Percentiles rank a stretch among this genome's conserved stretches.
phyloP scores from a whole-genome alignment of 2,329 filamentous ascomycete genomes.

The Acephala macrosclerotiorum region DNA sequence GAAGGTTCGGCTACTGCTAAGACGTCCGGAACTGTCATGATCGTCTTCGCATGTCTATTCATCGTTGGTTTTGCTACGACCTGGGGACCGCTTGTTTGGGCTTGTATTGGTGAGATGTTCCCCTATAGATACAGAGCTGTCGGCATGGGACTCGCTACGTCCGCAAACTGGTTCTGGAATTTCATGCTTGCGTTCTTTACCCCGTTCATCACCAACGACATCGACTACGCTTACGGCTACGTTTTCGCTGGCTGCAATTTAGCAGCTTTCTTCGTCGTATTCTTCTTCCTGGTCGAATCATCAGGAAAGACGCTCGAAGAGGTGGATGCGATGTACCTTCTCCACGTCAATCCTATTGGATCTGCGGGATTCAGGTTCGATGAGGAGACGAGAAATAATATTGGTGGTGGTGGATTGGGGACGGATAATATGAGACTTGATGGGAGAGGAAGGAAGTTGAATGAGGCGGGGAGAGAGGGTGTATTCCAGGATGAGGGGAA shows the following conservation, averaged over 20 bases:
- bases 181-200: conserved; percentile 81
- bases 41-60: conserved; percentile 77
- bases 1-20: conserved; percentile 52
- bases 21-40: conserved; percentile 71
- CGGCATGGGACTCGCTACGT: conserved; percentile 66
- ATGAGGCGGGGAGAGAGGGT: conserved; percentile 19
- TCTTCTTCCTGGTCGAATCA: conserved; percentile 79
- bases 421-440: conserved; percentile 35
- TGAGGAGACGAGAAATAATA: conserved; percentile 22
- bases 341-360: conserved; percentile 47
- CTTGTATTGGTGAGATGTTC: conserved; percentile 72
- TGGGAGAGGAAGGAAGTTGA: conserved; percentile 26
- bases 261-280: conserved; percentile 69
- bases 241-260: conserved; percentile 79
- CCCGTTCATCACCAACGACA: conserved; percentile 76
- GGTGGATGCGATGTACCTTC: conserved; percentile 38
- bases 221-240: conserved; percentile 73
- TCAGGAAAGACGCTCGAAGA: conserved; percentile 43
- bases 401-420: conserved; percentile 19
- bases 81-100: conserved; percentile 76
- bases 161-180: conserved; percentile 75
- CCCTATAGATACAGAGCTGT: conserved; percentile 68
- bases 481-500: conserved; percentile 26
- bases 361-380: conserved; percentile 31
- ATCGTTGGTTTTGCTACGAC: conserved; percentile 75